Conservation (phyloP, 352 stramenopile species). For the Phytophthora aleatoria region DNA sequence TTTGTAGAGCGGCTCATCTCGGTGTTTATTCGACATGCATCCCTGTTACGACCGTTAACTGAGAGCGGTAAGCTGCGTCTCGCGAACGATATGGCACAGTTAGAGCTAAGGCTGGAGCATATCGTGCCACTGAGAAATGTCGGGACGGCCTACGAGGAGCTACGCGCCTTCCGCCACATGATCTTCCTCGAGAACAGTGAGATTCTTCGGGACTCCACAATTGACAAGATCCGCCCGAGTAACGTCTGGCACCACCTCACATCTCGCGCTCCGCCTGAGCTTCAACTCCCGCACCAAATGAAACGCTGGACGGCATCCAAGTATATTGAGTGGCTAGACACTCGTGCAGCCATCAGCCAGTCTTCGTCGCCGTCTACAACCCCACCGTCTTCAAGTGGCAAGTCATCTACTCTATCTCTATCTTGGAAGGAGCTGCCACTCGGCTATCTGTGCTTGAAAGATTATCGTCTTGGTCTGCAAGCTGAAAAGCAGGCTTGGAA, state of each 20-base stretch:
- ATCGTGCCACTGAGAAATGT: constrained; percentile 63
- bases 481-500: constrained; percentile 84
- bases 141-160: constrained; percentile 73
- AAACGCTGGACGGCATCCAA: constrained; percentile 73
- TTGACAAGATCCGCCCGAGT: constrained; percentile 84
- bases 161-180: constrained; percentile 82
- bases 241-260: constrained; percentile 90
- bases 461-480: constrained; percentile 47
- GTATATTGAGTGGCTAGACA: constrained; percentile 87
- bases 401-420: constrained; percentile 14
- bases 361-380: constrained; percentile 28
- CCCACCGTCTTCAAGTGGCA: constrained; percentile 27
- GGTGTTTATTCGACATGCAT: constrained; percentile 78
- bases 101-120: constrained; percentile 72
- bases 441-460: constrained; percentile 69
- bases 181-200: constrained; percentile 75
- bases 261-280: constrained; percentile 61
- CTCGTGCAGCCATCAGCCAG: constrained; percentile 36
- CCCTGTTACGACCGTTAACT: constrained; percentile 71
- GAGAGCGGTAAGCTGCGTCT: constrained; percentile 81
- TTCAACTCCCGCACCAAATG: constrained; percentile 79
- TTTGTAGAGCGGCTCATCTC: constrained; percentile 78
- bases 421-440: constrained; percentile 59
- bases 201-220: constrained; percentile 66
- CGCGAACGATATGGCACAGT: constrained; percentile 85